These are phyloP conservation scores for Cladorrhinum samala DNA, from an alignment of 495 filamentous ascomycete genomes.

Conservation along the genomic window DNA sequence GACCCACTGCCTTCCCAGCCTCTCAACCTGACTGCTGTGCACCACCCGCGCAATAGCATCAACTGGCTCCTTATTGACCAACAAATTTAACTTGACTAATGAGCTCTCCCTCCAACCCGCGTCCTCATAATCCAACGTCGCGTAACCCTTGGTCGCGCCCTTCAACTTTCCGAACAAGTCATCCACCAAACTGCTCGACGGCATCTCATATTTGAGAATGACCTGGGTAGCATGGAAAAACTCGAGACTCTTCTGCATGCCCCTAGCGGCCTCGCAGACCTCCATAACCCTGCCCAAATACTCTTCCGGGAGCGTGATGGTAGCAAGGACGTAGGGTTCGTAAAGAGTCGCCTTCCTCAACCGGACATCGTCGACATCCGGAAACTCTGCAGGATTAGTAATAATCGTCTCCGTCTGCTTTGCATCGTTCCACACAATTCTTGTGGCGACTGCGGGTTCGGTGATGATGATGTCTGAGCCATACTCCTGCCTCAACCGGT, in stretches of 20 bases:
- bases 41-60: slow-evolving; percentile 91
- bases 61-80: slow-evolving; percentile 87
- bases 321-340: slow-evolving; percentile 81
- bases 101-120: slow-evolving; percentile 75
- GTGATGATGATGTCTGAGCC: slow-evolving; percentile 96
- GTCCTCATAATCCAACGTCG: slow-evolving; percentile 91
- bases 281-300: slow-evolving; percentile 93
- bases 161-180: slow-evolving; percentile 98
- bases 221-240: slow-evolving; percentile 95
- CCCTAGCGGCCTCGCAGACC: slow-evolving; percentile 84
- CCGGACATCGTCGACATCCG: slow-evolving; percentile 60
- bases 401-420: slow-evolving; percentile 56
- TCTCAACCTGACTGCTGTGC: slow-evolving; percentile 68
- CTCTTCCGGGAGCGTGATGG: slow-evolving; percentile 87
- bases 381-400: slow-evolving; percentile 80
- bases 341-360: slow-evolving; percentile 52
- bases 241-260: slow-evolving; percentile 73
- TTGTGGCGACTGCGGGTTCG: slow-evolving; percentile 88
- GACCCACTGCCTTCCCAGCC: slow-evolving; percentile 80
- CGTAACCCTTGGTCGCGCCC: slow-evolving; percentile 67
- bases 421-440: slow-evolving; percentile 70
- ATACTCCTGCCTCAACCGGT: slow-evolving; percentile 91
- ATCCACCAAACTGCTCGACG: slow-evolving; percentile 81
- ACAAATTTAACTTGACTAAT: slow-evolving; percentile 82
- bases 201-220: slow-evolving; percentile 88